Evolutionary conservation across 345 rosid species (phyloP).

Genomic region (Viola odorata): DNA sequence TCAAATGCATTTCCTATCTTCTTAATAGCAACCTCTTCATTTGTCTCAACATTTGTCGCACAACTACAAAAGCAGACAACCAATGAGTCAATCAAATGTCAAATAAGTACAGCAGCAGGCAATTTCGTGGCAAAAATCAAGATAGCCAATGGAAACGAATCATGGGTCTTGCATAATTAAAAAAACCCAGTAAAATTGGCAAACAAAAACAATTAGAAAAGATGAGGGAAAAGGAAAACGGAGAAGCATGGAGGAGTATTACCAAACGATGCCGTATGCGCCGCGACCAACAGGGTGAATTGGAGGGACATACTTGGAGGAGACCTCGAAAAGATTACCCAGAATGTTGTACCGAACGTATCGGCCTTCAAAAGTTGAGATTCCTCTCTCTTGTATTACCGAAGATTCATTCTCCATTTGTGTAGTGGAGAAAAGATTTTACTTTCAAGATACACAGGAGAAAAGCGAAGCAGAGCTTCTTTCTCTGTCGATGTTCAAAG

Average conservation of each 20-base stretch:
- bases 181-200: not conserved
- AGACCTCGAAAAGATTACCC: slow-evolving; percentile 58
- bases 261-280: slow-evolving; percentile 91
- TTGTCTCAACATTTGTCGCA: slow-evolving; percentile 23
- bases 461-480: not conserved
- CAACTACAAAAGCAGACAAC: slow-evolving; percentile 3
- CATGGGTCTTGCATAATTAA: not conserved
- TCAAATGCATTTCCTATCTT: slow-evolving; percentile 45
- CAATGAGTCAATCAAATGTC: not conserved
- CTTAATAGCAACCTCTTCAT: slow-evolving; percentile 24
- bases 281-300: slow-evolving; percentile 83
- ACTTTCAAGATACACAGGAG: not conserved
- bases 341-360: slow-evolving; percentile 57
- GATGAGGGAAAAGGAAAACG: not conserved
- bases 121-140: too few species aligned
- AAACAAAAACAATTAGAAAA: not conserved
- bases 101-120: not conserved
- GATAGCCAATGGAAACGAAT: too few species aligned
- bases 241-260: slow-evolving; percentile 9
- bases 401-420: slow-evolving; percentile 35
- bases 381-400: slow-evolving; percentile 18
- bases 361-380: slow-evolving; percentile 35
- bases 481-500: not conserved
- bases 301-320: slow-evolving; percentile 80
- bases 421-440: not conserved